Conservation (phyloP, 306 rosid genomes). For the Acacia confusa region DNA sequence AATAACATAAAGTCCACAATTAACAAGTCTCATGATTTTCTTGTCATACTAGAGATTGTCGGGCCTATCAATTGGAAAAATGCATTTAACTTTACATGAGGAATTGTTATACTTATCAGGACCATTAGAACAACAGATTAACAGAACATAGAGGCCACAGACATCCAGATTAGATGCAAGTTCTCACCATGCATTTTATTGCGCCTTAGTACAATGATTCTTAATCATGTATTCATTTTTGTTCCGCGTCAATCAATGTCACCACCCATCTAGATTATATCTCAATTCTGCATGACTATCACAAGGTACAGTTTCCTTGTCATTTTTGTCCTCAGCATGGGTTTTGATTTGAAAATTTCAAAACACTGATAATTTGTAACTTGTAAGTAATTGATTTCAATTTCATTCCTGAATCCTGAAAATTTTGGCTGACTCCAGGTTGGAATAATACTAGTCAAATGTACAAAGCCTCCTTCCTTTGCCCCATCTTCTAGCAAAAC, state of each 20-base stretch:
- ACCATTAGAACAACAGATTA: background rate
- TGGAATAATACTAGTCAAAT: background rate
- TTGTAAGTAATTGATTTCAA: background rate
- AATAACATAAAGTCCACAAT: background rate
- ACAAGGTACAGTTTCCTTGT: background rate
- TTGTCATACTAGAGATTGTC: background rate
- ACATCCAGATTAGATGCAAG: background rate
- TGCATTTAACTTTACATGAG: background rate
- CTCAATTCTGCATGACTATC: background rate
- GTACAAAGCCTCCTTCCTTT: background rate
- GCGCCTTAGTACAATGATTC: background rate
- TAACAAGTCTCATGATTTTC: background rate
- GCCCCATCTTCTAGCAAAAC: background rate
- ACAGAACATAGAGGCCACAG: background rate
- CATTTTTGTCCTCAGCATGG: background rate
- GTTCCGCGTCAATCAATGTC: background rate
- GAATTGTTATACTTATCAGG: background rate
- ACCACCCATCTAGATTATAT: background rate
- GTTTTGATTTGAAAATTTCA: background rate
- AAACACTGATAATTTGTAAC: background rate
- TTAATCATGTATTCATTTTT: background rate
- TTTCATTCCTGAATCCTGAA: background rate
- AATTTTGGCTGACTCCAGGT: background rate
- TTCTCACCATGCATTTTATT: background rate
- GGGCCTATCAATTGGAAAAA: background rate